Percentiles rank a stretch among this genome's conserved stretches.
Evolutionary conservation across 441 rosid species (phyloP).

Genomic region (Iberis amara): DNA sequence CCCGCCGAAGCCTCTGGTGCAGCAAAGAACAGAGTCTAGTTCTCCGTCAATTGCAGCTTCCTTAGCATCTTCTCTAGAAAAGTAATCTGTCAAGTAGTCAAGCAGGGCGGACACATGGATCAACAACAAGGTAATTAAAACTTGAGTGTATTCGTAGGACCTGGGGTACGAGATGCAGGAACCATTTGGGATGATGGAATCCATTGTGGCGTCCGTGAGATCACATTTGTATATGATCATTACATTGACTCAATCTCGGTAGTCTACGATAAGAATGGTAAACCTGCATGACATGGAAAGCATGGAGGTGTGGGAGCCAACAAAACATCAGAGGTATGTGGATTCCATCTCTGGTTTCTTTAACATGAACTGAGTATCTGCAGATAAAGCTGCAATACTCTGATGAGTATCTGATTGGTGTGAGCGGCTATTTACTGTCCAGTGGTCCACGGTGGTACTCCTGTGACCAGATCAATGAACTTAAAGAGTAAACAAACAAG

Average conservation of each 20-base stretch:
- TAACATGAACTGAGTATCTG: neutral
- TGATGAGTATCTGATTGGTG: slow-evolving; percentile 55
- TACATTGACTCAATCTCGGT: slow-evolving; percentile 57
- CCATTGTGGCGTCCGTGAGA: neutral
- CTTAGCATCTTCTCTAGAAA: slow-evolving; percentile 12
- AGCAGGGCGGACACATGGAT: slow-evolving; percentile 26
- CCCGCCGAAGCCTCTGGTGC: no score
- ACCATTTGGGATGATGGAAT: slow-evolving; percentile 64
- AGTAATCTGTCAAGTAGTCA: neutral
- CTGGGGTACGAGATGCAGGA: slow-evolving; percentile 86
- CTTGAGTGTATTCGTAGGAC: slow-evolving; percentile 29
- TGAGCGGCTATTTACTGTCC: slow-evolving; percentile 59
- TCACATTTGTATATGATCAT: slow-evolving; percentile 40
- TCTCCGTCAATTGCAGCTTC: neutral
- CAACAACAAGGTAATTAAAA: slow-evolving; percentile 22
- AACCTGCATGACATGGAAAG: slow-evolving; percentile 45
- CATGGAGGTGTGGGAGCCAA: slow-evolving; percentile 73
- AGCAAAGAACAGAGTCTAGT: no score
- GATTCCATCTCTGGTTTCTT: neutral
- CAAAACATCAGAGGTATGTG: slow-evolving; percentile 45
- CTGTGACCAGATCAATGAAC: slow-evolving; percentile 64
- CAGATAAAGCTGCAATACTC: slow-evolving; percentile 74
- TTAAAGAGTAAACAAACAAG: slow-evolving; percentile 53
- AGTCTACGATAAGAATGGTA: slow-evolving; percentile 61
- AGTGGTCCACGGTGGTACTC: slow-evolving; percentile 44